Base-by-base conservation (phyloP, 2,329 filamentous ascomycete species). In the Penicillium digitatum region DNA sequence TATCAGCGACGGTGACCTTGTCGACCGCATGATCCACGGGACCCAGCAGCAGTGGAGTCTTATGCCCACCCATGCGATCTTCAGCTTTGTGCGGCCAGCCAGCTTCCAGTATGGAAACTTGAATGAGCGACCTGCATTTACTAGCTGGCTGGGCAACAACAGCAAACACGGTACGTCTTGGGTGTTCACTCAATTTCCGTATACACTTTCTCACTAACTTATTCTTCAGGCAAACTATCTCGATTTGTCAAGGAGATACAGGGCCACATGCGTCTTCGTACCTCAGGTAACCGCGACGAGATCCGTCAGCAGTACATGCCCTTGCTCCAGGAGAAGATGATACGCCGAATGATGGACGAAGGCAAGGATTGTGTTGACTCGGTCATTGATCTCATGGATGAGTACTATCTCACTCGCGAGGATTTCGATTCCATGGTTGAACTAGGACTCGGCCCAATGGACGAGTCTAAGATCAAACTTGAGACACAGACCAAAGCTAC, bases 11-110 rank as follows among this genome's bases (percentile, higher is more conserved):
- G 94, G 94, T 57, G 94, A 99, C 71, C 78, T 99, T 34, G 90
- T 97, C 2, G 94, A 99, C 72, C 84, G 90, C 49, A 96, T 99
- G 93, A 99, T 99, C 56, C 94, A 99, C 72, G 94, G 94, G 26
- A 90, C 90, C 42, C 94, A 99, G 70, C 94, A 99, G 70, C 94
- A 99, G 59, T 99, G 94, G 94, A 94, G 89, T 69, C 77, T 99
- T 58, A 99, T 99, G 94, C 94, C 94, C 14, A 88, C 90, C 1
- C 94, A 99, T 73, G 94, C 92, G 26, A 82, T 96, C 37, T 96
- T 97, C 77, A 96, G 92, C 69, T 95, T 95, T 52, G 93, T 99
- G 24, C 82, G 89, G 26, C 94, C 94, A 5, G 87, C 94, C 8
- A 96, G 90, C 72, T 96, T 88, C 68, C 81, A 94, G 11, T 84